Conservation (phyloP, 208 protist genomes). For the Acanthamoeba culbertsoni region DNA sequence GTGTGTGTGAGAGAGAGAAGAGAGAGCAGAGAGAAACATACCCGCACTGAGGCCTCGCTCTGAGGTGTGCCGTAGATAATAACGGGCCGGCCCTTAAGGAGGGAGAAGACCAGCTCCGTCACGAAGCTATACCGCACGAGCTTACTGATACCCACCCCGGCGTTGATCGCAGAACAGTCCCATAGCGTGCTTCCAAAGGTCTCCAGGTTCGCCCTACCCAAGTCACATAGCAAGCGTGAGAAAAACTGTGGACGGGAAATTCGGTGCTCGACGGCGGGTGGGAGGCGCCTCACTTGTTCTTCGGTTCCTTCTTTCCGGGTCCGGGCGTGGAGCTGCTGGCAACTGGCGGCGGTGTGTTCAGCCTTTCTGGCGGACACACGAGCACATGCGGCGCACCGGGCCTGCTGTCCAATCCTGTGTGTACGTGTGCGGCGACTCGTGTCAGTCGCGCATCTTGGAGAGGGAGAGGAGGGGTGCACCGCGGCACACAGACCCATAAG, state of each 20-base stretch:
- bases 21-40: neutral
- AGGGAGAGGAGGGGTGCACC: too few relatives aligned
- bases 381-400: neutral
- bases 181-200: constrained; percentile 14
- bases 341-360: neutral
- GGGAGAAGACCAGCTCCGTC: constrained; percentile 10
- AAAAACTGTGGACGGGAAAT: too few relatives aligned
- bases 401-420: neutral
- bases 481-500: neutral
- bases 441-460: too few relatives aligned
- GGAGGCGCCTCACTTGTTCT: neutral
- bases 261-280: neutral
- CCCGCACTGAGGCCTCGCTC: neutral
- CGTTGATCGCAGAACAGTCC: neutral
- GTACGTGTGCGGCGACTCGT: neutral
- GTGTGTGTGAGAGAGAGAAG: neutral
- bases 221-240: neutral
- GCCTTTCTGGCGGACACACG: neutral
- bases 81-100: constrained; percentile 39
- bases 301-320: neutral
- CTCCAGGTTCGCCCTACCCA: neutral
- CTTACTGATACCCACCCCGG: neutral
- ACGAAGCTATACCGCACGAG: constrained; percentile 36
- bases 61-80: neutral
- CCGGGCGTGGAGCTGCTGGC: constrained; percentile 4